Evolutionary conservation across 352 stramenopile genomes (phyloP).

Genomic region (Blastocystis sp.): DNA sequence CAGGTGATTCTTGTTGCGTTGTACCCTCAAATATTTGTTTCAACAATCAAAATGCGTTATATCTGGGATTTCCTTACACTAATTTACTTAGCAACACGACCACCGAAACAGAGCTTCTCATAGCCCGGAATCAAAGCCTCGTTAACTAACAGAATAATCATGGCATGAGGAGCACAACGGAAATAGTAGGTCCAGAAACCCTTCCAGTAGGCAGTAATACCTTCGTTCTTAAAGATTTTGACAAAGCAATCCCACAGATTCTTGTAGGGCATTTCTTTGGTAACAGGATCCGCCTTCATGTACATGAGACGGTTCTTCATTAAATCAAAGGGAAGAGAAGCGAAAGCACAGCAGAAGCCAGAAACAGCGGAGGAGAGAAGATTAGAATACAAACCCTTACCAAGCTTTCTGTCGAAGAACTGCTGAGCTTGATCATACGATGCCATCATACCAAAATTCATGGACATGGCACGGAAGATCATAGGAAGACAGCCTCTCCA

Average conservation of each 20-base stretch:
- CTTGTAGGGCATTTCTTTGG: slow-evolving; percentile 87
- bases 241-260: slow-evolving; percentile 89
- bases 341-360: slow-evolving; percentile 93
- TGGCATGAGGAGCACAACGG: slow-evolving; percentile 95
- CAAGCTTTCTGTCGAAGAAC: slow-evolving; percentile 45
- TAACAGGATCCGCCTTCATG: slow-evolving; percentile 86
- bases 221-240: slow-evolving; percentile 91
- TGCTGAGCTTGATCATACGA: slow-evolving; percentile 92
- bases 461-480: slow-evolving; percentile 92
- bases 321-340: slow-evolving; percentile 96
- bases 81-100: slow-evolving; percentile 30
- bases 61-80: not conserved
- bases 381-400: slow-evolving; percentile 76
- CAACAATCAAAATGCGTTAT: slow-evolving; percentile 15
- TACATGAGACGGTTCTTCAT: slow-evolving; percentile 97
- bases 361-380: slow-evolving; percentile 87
- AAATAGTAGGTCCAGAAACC: slow-evolving; percentile 97
- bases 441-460: slow-evolving; percentile 99
- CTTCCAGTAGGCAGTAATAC: slow-evolving; percentile 88
- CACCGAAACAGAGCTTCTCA: slow-evolving; percentile 26
- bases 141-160: slow-evolving; percentile 97
- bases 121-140: slow-evolving; percentile 73
- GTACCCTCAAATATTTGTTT: not conserved
- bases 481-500: slow-evolving; percentile 85
- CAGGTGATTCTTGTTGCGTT: not conserved